Evolutionary conservation across 1,284 basidiomycete species (phyloP).

Genomic region (Leccinum olivaceoglutinosum): DNA sequence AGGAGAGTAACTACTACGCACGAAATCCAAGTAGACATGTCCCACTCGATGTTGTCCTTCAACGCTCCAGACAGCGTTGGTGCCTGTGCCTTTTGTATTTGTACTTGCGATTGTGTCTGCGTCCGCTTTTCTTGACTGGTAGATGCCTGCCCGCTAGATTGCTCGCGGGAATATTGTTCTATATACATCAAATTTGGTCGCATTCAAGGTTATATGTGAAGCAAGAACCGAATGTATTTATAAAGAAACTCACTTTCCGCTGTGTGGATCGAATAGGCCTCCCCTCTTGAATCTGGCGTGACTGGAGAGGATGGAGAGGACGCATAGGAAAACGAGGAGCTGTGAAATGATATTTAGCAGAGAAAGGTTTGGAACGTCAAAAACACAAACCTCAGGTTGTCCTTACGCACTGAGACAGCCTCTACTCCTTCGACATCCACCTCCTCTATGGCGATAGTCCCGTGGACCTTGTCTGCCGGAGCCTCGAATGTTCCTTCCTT

Average conservation of each 20-base stretch:
- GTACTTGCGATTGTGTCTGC: background rate
- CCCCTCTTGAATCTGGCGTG: background rate
- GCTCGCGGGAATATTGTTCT: background rate
- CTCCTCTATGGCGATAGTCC: background rate
- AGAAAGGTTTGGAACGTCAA: background rate
- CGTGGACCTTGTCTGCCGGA: background rate
- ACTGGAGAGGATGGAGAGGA: background rate
- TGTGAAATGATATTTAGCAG: slow-evolving; percentile 6
- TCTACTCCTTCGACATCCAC: background rate
- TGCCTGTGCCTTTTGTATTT: background rate
- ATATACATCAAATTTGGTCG: background rate
- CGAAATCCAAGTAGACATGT: background rate
- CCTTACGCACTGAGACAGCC: background rate
- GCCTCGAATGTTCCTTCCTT: too few relatives aligned
- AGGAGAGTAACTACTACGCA: slow-evolving; percentile 1
- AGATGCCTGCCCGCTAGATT: background rate
- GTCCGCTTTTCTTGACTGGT: background rate
- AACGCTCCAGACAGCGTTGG: background rate
- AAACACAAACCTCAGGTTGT: slow-evolving; percentile 3
- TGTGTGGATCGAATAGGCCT: background rate
- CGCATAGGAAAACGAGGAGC: background rate
- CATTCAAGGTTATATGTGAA: background rate
- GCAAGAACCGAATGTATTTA: background rate
- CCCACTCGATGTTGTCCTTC: slow-evolving; percentile 2
- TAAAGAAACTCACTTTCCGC: slow-evolving; percentile 2